These are phyloP conservation scores for Phytopythium montanum DNA, from an alignment of 352 stramenopile species.

Conservation along the genomic window DNA sequence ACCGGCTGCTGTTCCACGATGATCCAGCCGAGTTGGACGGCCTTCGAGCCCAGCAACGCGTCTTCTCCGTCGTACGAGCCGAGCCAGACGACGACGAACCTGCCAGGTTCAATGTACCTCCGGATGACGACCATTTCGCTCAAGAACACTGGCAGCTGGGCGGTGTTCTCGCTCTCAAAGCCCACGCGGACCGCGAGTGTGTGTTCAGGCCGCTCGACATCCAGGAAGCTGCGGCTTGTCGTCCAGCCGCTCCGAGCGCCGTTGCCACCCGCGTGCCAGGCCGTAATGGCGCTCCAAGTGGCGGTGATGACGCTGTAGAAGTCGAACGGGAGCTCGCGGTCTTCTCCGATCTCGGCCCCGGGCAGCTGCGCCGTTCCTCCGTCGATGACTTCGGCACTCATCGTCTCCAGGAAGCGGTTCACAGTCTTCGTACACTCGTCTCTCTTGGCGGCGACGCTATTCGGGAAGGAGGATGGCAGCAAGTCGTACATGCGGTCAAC, in stretches of 20 bases:
- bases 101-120: conserved; percentile 27
- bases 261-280: conserved; percentile 26
- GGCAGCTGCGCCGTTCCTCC: not conserved
- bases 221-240: conserved; percentile 28
- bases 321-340: conserved; percentile 22
- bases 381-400: not conserved
- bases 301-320: conserved; percentile 23
- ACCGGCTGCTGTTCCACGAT: conserved; percentile 12
- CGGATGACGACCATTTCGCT: conserved; percentile 31
- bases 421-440: conserved; percentile 6
- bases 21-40: conserved; percentile 27
- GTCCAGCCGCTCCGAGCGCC: conserved; percentile 19
- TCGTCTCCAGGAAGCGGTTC: conserved; percentile 11
- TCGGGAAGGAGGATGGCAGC: conserved; percentile 14
- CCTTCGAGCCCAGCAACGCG: conserved; percentile 18
- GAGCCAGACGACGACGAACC: conserved; percentile 27
- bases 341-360: conserved; percentile 17
- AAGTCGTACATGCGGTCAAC: conserved; percentile 16
- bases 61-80: conserved; percentile 28
- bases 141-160: conserved; percentile 9
- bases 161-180: conserved; percentile 3
- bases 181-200: conserved; percentile 32
- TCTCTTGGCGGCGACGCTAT: conserved; percentile 10
- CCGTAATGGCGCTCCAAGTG: conserved; percentile 22
- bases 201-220: conserved; percentile 24